Conservation (phyloP, 2,329 filamentous ascomycete species). For the Berkeleyomyces rouxiae region DNA sequence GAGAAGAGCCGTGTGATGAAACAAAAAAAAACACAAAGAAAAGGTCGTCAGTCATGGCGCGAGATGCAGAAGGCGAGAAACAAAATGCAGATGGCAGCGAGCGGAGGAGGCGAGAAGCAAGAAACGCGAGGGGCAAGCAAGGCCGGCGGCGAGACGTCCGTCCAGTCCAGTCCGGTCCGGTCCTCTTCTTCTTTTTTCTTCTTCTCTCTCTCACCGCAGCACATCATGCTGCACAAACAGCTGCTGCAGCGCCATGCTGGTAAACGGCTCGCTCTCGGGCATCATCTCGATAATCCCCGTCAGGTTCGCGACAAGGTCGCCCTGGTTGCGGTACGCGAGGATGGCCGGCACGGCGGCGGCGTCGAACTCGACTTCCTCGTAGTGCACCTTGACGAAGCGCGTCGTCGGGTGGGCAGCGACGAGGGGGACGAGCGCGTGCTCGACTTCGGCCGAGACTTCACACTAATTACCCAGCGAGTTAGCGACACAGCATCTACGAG, state of each 20-base stretch:
- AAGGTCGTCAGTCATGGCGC: not conserved
- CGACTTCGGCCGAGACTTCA: constrained; percentile 60
- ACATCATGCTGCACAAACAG: constrained; percentile 38
- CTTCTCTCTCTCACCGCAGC: constrained; percentile 18
- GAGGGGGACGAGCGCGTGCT: constrained; percentile 59
- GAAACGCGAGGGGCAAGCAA: not conserved
- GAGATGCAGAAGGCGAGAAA: not conserved
- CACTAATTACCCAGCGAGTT: constrained; percentile 37
- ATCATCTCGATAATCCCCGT: constrained; percentile 79
- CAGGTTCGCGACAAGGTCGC: constrained; percentile 79
- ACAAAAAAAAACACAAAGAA: not conserved
- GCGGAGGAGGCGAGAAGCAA: not conserved
- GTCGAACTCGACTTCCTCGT: constrained; percentile 88
- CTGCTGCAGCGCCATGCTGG: constrained; percentile 33
- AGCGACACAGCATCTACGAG: not conserved
- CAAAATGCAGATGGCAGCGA: not conserved
- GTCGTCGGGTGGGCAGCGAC: constrained; percentile 53
- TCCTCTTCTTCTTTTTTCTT: not conserved
- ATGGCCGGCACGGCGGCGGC: constrained; percentile 73
- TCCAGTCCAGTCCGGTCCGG: too few species aligned
- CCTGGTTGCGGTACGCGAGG: constrained; percentile 70
- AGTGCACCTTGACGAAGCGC: constrained; percentile 82
- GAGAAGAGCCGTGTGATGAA: not conserved
- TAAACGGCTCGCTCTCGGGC: constrained; percentile 48
- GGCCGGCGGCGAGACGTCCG: not conserved